These are phyloP conservation scores for Aechmea fasciata DNA, from an alignment of 176 grass and related monocot genomes.

Conservation along the genomic window DNA sequence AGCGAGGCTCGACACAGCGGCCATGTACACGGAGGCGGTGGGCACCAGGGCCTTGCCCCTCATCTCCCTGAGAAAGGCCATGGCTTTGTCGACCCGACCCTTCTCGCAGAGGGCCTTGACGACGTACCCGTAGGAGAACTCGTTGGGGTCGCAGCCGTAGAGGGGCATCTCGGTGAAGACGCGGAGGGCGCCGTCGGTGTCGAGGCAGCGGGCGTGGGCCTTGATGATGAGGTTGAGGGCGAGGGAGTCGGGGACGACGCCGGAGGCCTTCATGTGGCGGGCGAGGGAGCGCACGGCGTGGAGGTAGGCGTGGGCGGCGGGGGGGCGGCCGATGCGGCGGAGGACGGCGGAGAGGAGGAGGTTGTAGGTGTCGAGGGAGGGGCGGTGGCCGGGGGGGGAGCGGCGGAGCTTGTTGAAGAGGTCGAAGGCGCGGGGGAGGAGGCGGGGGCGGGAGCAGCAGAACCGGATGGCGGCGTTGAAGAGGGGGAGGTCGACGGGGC, in stretches of 20 bases:
- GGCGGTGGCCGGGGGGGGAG: slow-evolving; percentile 31
- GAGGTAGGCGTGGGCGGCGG: slow-evolving; percentile 66
- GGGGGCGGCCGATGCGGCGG: slow-evolving; percentile 59
- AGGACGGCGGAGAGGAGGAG: slow-evolving; percentile 62
- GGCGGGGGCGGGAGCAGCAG: slow-evolving; percentile 63
- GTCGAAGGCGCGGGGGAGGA: slow-evolving; percentile 82
- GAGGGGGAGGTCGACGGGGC: slow-evolving; percentile 46
- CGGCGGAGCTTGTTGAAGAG: slow-evolving; percentile 77
- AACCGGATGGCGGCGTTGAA: slow-evolving; percentile 73
- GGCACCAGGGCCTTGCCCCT: slow-evolving; percentile 55
- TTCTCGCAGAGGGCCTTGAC: slow-evolving; percentile 83
- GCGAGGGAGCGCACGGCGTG: slow-evolving; percentile 60
- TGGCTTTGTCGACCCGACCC: slow-evolving; percentile 44
- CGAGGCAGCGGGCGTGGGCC: slow-evolving; percentile 53
- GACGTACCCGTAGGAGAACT: slow-evolving; percentile 60
- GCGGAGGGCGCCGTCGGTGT: slow-evolving; percentile 74
- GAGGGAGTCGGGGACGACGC: slow-evolving; percentile 81
- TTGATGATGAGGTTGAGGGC: slow-evolving; percentile 87
- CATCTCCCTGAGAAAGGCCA: slow-evolving; percentile 37
- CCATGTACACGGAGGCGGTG: slow-evolving; percentile 59
- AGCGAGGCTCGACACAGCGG: slow-evolving; percentile 40
- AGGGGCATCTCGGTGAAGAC: slow-evolving; percentile 78
- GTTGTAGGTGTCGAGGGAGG: slow-evolving; percentile 61
- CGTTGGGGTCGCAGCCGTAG: slow-evolving; percentile 74
- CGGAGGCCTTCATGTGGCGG: slow-evolving; percentile 78